A percentile compares a stretch with the other conserved stretches of the same genome.
phyloP scores from a whole-genome alignment of 306 rosid species.

The Fragaria nilgerrensis region DNA sequence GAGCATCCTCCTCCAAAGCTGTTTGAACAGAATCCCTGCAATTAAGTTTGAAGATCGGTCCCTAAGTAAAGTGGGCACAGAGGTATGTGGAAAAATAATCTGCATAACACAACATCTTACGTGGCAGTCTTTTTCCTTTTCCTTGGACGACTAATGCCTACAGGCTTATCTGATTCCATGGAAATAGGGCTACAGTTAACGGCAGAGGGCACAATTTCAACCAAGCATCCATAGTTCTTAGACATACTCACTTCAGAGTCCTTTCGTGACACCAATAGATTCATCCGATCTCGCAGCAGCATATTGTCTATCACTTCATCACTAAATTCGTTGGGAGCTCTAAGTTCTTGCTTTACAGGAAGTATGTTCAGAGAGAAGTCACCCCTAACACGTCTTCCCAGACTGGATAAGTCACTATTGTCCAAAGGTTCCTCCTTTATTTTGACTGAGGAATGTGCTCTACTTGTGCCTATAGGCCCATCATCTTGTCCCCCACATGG shows the following conservation, averaged over 20 bases:
- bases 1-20: conserved; percentile 94
- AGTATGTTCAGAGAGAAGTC: conserved; percentile 29
- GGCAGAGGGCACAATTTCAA: conserved; percentile 37
- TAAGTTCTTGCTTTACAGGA: conserved; percentile 52
- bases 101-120: conserved; percentile 32
- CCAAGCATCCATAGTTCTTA: conserved; percentile 25
- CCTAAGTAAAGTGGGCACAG: conserved; percentile 16
- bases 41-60: conserved; percentile 13
- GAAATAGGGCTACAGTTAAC: conserved; percentile 19
- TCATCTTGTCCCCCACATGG: conserved; percentile 34
- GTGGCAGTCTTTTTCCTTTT: conserved; percentile 82
- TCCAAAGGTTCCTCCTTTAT: conserved; percentile 69
- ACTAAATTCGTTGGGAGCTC: conserved; percentile 23
- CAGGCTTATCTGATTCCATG: conserved; percentile 43
- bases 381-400: conserved; percentile 26
- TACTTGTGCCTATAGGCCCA: conserved; percentile 29
- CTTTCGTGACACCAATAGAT: conserved; percentile 38
- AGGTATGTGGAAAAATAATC: background rate
- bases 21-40: conserved; percentile 81
- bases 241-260: conserved; percentile 31
- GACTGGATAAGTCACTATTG: conserved; percentile 30
- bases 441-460: conserved; percentile 35
- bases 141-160: conserved; percentile 33
- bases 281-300: conserved; percentile 55
- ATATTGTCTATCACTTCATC: conserved; percentile 54